Percentiles rank a stretch among this genome's conserved stretches.
Evolutionary conservation across 768 basidiomycete genomes (phyloP).

Genomic region (Russula ochroleuca): DNA sequence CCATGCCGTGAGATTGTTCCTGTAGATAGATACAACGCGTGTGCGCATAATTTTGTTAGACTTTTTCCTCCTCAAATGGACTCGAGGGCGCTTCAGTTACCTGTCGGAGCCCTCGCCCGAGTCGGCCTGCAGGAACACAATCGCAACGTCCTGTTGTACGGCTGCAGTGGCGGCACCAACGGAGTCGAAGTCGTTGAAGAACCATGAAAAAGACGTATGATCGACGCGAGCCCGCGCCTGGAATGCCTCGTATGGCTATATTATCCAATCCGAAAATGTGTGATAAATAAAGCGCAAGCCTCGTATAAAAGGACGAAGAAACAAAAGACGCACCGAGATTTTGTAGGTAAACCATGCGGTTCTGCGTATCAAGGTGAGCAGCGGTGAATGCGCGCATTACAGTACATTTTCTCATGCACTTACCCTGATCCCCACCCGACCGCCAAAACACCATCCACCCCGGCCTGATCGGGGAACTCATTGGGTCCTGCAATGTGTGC

Average conservation of each 20-base stretch:
- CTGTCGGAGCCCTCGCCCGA: slow-evolving; percentile 49
- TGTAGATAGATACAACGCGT: too few relatives aligned
- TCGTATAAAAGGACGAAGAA: not conserved
- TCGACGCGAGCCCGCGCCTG: slow-evolving; percentile 65
- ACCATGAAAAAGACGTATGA: slow-evolving; percentile 61
- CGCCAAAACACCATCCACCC: slow-evolving; percentile 61
- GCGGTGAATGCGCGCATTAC: not conserved
- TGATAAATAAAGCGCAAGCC: not conserved
- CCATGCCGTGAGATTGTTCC: slow-evolving; percentile 41
- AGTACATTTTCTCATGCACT: not conserved
- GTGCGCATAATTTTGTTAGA: not conserved
- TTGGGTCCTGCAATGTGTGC: slow-evolving; percentile 44
- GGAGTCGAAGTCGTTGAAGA: slow-evolving; percentile 66
- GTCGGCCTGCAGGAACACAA: slow-evolving; percentile 45
- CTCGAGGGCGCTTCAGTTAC: slow-evolving; percentile 34
- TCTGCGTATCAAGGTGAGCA: slow-evolving; percentile 33
- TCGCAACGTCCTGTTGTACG: slow-evolving; percentile 44
- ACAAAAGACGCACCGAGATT: slow-evolving; percentile 49
- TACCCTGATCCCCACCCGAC: slow-evolving; percentile 90
- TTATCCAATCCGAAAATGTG: not conserved
- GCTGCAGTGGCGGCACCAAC: slow-evolving; percentile 42
- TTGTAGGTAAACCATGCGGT: slow-evolving; percentile 77
- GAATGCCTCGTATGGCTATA: slow-evolving; percentile 74
- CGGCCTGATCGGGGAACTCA: slow-evolving; percentile 40
- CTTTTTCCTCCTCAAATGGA: not conserved